A percentile compares a stretch with the other conserved stretches of the same genome.
Conservation (phyloP, 140 eudicot genomes). For the Stevia rebaudiana region DNA sequence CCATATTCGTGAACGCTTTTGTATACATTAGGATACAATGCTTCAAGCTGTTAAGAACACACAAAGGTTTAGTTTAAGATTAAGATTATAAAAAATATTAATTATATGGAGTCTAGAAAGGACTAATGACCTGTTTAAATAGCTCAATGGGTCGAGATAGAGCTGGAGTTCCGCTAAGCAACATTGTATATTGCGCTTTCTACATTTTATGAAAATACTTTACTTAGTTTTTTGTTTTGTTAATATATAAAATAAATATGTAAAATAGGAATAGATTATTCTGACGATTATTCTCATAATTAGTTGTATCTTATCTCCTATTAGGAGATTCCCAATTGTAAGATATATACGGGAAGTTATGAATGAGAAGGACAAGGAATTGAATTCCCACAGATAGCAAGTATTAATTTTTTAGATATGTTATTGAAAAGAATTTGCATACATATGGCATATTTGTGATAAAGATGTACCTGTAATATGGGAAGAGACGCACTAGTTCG, state of each 20-base stretch:
- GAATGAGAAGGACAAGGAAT: too few species aligned
- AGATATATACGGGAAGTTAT: too few species aligned
- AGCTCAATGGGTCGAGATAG: conserved; percentile 90
- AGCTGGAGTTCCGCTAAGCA: conserved; percentile 99
- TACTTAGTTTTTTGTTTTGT: conserved; percentile 15
- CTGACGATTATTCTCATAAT: background rate
- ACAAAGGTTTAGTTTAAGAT: background rate
- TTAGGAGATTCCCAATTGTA: too few species aligned
- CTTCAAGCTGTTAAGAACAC: conserved; percentile 67
- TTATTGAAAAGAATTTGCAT: conserved; percentile 7
- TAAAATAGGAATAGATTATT: too few species aligned
- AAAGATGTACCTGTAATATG: conserved; percentile 47
- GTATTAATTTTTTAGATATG: background rate
- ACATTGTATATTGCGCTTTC: conserved; percentile 76
- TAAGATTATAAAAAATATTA: background rate
- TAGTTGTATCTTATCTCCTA: too few species aligned
- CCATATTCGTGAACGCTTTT: conserved; percentile 82
- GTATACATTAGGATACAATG: conserved; percentile 84
- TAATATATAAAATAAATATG: too few species aligned
- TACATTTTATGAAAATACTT: conserved; percentile 23
- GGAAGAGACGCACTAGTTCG: conserved; percentile 82
- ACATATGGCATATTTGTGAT: background rate
- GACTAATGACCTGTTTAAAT: conserved; percentile 62
- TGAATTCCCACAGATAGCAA: too few species aligned
- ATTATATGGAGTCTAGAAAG: conserved; percentile 12